A percentile compares a stretch with the other conserved stretches of the same genome.
These are phyloP conservation scores for Trichoderma sp. DNA, from an alignment of 2,329 filamentous ascomycete species.

Conservation along the genomic window DNA sequence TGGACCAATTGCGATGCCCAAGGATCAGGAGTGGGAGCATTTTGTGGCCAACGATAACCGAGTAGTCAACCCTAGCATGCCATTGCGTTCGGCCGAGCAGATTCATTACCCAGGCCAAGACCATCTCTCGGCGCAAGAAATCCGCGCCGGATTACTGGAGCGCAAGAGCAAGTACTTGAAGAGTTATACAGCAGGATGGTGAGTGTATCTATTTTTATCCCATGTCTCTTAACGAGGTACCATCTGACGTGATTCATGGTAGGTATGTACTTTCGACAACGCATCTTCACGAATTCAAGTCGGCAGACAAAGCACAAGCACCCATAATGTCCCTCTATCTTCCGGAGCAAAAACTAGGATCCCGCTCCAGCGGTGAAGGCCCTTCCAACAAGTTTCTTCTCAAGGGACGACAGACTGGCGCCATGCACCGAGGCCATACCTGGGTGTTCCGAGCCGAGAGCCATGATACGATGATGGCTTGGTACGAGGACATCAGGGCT, in stretches of 20 bases:
- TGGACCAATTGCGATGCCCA: slow-evolving; percentile 88
- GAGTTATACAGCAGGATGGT: slow-evolving; percentile 95
- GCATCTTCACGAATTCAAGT: slow-evolving; percentile 98
- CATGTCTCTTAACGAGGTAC: not conserved
- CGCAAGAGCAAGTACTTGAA: slow-evolving; percentile 99
- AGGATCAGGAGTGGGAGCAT: slow-evolving; percentile 84
- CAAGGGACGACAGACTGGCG: slow-evolving; percentile 89
- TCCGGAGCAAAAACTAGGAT: slow-evolving; percentile 91
- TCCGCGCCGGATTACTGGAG: slow-evolving; percentile 87
- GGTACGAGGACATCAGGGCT: slow-evolving; percentile 89
- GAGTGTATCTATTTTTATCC: slow-evolving; percentile 34
- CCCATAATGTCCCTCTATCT: slow-evolving; percentile 96
- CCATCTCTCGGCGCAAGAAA: slow-evolving; percentile 76
- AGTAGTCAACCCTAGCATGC: slow-evolving; percentile 81
- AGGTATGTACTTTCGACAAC: slow-evolving; percentile 96
- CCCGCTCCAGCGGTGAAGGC: slow-evolving; percentile 77
- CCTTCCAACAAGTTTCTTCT: slow-evolving; percentile 97
- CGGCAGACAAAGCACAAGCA: slow-evolving; percentile 86
- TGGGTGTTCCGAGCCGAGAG: slow-evolving; percentile 71
- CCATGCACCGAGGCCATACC: slow-evolving; percentile 79
- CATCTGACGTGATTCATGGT: not conserved
- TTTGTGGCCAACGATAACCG: slow-evolving; percentile 81
- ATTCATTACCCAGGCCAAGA: slow-evolving; percentile 91
- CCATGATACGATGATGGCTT: slow-evolving; percentile 94
- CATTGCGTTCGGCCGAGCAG: slow-evolving; percentile 73